Base-by-base conservation (phyloP, 2,329 filamentous ascomycete genomes). In the Thermothelomyces thermophilus region DNA sequence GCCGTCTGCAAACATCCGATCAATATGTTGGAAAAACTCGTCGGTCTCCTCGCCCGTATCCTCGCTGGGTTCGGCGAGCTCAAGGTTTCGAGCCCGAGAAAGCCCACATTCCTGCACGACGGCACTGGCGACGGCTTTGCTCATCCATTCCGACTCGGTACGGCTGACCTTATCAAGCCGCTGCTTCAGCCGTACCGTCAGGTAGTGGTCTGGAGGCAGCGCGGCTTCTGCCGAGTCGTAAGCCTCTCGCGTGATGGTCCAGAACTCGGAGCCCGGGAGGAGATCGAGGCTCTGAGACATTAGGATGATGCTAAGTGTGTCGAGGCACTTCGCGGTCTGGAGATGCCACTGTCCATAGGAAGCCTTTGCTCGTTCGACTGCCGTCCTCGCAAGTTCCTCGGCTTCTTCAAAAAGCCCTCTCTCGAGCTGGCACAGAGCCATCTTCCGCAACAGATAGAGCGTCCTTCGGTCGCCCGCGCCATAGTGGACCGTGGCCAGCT, bases 331-430 rank as follows among this genome's bases (percentile, higher is more conserved):
- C 3, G 41, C 47, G 19, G 47, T 52, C 16, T 52, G 10, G 11
- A 28, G 10, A 20, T 52, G 50, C 22, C 34, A 44, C n/a, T 45
- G 33, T 11, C 40, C 45, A 19, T 52, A 52, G 3, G 26, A 20
- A 40, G 28, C 17, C 26, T 26, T 48, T 4, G 33, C 34, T 13
- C 9, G 4, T 8, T 40, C 39, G 2, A 52, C n/a, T 3, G 39
- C 39, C 1, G 26, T 44, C 14, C 44, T 48, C 9, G 44, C 40
- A 2, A 40, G 5, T 9, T 48, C 17, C 26, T 48, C 40, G 5
- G 50, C 44, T 31, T 52, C 45, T 10, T 43, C 44, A 13, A 39
- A 46, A 3, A 17, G 5, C 1, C 40, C 50, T 5, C 19, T 22
- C 13, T 30, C 5, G 11, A 30, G 4, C 2, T 10, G 13, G 30